Percentiles rank a stretch among this genome's conserved stretches.
These are phyloP conservation scores for Arthrobotrys sphaeroides DNA, from an alignment of 2,329 filamentous ascomycete genomes.

Conservation along the genomic window DNA sequence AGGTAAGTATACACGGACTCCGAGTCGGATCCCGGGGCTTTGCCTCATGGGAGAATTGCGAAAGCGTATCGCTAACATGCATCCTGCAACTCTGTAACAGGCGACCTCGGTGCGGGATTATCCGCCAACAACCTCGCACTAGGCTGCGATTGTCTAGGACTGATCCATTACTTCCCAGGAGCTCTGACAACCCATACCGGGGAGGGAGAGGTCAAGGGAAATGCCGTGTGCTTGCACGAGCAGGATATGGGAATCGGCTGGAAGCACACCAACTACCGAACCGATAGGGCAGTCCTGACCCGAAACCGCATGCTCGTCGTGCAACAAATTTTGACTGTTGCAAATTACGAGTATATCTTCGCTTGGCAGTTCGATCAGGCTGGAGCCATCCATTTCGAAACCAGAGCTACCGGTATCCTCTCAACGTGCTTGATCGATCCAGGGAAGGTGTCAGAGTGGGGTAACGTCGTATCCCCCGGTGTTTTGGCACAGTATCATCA, in stretches of 20 bases:
- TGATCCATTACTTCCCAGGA: constrained; percentile 72
- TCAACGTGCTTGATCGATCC: constrained; percentile 74
- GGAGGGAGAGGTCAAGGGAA: constrained; percentile 69
- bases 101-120: constrained; percentile 68
- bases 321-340: constrained; percentile 61
- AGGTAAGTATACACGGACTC: constrained; percentile 59
- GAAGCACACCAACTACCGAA: constrained; percentile 78
- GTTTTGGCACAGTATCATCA: constrained; percentile 76
- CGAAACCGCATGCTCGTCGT: constrained; percentile 66
- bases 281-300: constrained; percentile 70
- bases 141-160: constrained; percentile 75
- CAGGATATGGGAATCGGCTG: constrained; percentile 75
- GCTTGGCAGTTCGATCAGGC: constrained; percentile 78
- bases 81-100: constrained; percentile 23
- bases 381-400: constrained; percentile 72
- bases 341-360: constrained; percentile 78
- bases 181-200: constrained; percentile 71
- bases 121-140: constrained; percentile 74
- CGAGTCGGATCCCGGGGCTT: constrained; percentile 2
- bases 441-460: constrained; percentile 72
- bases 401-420: constrained; percentile 74
- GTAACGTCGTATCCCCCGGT: constrained; percentile 69
- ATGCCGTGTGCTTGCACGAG: constrained; percentile 75
- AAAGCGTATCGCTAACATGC: constrained; percentile 23
- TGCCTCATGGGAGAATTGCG: constrained; percentile 38